Base-by-base conservation (phyloP, 2,329 filamentous ascomycete genomes). In the Pseudogymnoascus sp. region DNA sequence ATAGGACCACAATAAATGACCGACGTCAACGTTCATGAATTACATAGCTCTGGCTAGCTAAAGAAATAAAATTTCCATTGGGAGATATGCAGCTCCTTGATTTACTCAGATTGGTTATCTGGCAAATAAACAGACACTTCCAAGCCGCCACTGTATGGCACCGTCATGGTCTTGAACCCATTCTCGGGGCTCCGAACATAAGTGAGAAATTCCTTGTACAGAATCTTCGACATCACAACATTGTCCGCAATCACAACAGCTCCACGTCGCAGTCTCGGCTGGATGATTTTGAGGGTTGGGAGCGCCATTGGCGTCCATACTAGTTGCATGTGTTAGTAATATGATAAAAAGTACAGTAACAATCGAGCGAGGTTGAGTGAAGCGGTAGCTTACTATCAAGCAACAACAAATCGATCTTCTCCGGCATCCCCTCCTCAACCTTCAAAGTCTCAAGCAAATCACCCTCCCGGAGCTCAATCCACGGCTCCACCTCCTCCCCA, bases 401-500 rank as follows among this genome's bases (percentile, higher is more conserved):
- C 14, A 88, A 68, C 19, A 87, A 75, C 66, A 87, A 83, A n/a
- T 87, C 75, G 31, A 78, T 69, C 48, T 54, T n/a, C 1, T 77
- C 74, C 0, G 78, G 77, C 23, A 87, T 64, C 34, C 78, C 76
- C 2, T 75, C 68, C 13, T 54, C 48, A 19, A 54, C n/a, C 66
- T 80, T 79, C n/a, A 85, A 73, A 0, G 84, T 87, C 71, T 87
- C 80, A 0, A 77, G 75, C 60, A 88, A 66, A 69, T 87, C 81
- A 0, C 85, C 85, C 65, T 81, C 81, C 4, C 84, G 74, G 23
- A 87, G 73, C 28, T 86, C 84, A 68, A 87, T 84, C 16, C 51
- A 28, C 3, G 71, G 69, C 63, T 78, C 77, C 0, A 86, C 77
- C 13, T 78, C 77, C 0, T 78, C 73, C 0, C 83, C 84, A 2